phyloP scores from a whole-genome alignment of 768 basidiomycete genomes.

The Collybia nuda region DNA sequence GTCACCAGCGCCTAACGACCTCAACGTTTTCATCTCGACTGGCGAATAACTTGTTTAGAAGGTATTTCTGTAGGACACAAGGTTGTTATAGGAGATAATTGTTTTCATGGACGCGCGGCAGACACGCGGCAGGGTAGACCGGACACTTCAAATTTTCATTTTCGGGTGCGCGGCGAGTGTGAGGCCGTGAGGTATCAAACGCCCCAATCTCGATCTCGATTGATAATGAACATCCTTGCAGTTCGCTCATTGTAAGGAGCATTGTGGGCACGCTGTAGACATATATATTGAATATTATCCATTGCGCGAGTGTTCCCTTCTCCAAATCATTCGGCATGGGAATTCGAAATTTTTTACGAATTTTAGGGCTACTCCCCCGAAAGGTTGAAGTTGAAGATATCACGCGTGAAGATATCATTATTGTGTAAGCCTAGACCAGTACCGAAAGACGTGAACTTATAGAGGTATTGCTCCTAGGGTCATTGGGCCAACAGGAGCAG shows the following conservation, averaged over 20 bases:
- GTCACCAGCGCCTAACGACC: neutral
- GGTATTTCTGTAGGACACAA: too few species aligned
- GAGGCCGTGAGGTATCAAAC: neutral
- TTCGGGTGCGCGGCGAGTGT: too few species aligned
- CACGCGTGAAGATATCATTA: neutral
- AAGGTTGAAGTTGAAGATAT: constrained; percentile 1
- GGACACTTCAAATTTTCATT: too few species aligned
- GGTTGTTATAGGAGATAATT: too few species aligned
- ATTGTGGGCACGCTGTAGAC: neutral
- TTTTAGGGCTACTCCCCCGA: neutral
- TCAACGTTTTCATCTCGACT: too few species aligned
- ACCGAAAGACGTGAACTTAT: too few species aligned
- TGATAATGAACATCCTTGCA: too few species aligned
- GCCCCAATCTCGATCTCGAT: neutral
- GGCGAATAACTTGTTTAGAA: too few species aligned
- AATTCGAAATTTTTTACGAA: neutral
- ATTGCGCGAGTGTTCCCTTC: neutral
- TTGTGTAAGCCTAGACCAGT: constrained; percentile 1
- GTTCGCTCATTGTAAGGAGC: neutral
- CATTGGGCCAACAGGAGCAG: constrained; percentile 3
- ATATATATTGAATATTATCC: neutral
- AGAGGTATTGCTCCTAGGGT: neutral
- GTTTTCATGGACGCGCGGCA: too few species aligned
- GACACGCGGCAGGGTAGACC: too few species aligned
- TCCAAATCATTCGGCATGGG: neutral